Conservation (phyloP, 2,329 filamentous ascomycete species). For the Alternaria ventricosa region DNA sequence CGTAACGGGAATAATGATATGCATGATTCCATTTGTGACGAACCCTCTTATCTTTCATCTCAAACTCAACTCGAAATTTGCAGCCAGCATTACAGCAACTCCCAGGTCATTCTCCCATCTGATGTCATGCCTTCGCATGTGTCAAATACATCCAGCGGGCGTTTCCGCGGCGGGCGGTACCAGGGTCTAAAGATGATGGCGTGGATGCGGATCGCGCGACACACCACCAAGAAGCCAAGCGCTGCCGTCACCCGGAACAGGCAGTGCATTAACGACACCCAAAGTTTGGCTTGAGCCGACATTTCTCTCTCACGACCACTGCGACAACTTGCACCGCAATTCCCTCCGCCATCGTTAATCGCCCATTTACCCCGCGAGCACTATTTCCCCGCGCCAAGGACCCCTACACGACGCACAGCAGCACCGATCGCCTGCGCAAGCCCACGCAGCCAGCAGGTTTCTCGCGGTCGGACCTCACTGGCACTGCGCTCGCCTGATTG, state of each 20-base stretch:
- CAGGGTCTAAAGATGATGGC: conserved; percentile 16
- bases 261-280: conserved; percentile 8
- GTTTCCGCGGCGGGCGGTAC: conserved; percentile 4
- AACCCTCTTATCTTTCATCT: background rate
- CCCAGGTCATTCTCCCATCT: background rate
- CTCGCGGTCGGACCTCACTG: conserved; percentile 18
- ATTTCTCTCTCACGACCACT: background rate
- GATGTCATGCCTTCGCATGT: conserved; percentile 2
- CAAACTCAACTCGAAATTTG: background rate
- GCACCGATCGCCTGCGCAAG: conserved; percentile 32
- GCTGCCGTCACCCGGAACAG: conserved; percentile 22
- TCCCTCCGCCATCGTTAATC: conserved; percentile 3
- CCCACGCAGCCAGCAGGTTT: conserved; percentile 31
- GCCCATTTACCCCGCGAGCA: conserved; percentile 16
- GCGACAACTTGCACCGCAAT: background rate
- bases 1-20: conserved; percentile 12
- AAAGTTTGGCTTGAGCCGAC: background rate
- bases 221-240: conserved; percentile 36
- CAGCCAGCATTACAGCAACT: background rate
- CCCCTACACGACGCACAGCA: conserved; percentile 31
- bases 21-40: background rate
- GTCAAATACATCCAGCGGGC: conserved; percentile 2
- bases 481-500: conserved; percentile 26
- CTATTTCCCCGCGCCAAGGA: conserved; percentile 41
- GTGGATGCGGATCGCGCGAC: conserved; percentile 13